Percentiles rank a stretch among this genome's conserved stretches.
These are phyloP conservation scores for Effrenium voratum DNA, from an alignment of 73 alveolate genomes.

Conservation along the genomic window DNA sequence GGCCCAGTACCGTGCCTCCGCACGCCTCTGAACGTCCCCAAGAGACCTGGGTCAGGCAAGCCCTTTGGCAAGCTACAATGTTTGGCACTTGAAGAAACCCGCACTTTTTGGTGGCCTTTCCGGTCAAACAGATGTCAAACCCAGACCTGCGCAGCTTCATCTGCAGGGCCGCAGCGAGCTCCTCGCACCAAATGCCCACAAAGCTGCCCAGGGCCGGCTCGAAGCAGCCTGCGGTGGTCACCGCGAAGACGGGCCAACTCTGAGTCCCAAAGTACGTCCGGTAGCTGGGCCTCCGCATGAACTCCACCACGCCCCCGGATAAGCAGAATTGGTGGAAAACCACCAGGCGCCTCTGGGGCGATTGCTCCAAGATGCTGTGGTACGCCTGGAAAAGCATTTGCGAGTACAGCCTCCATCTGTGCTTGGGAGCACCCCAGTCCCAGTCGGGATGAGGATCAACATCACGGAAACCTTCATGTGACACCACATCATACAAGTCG, in stretches of 20 bases:
- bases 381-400: conserved; percentile 90
- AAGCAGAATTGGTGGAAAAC: conserved; percentile 89
- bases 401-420: conserved; percentile 87
- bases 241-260: conserved; percentile 58
- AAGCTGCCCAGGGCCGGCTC: conserved; percentile 93
- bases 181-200: conserved; percentile 83
- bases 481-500: conserved; percentile 71
- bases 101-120: too few species aligned
- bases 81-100: too few species aligned
- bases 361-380: conserved; percentile 81
- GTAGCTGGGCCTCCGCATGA: conserved; percentile 84
- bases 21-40: conserved; percentile 44
- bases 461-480: conserved; percentile 73
- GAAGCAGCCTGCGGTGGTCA: conserved; percentile 84
- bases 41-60: too few species aligned
- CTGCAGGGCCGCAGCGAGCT: conserved; percentile 31
- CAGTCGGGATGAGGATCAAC: conserved; percentile 79
- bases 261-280: conserved; percentile 72
- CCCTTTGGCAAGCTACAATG: too few species aligned
- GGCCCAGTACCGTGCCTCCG: conserved; percentile 61
- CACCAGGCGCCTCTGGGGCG: conserved; percentile 81
- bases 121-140: too few species aligned
- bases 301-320: conserved; percentile 86
- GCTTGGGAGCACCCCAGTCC: conserved; percentile 93
- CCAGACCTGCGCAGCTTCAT: too few species aligned